Percentiles rank a stretch among this genome's conserved stretches.
Evolutionary conservation across 2,329 filamentous ascomycete genomes (phyloP).

Genomic region (Coniochaeta hoffmannii): DNA sequence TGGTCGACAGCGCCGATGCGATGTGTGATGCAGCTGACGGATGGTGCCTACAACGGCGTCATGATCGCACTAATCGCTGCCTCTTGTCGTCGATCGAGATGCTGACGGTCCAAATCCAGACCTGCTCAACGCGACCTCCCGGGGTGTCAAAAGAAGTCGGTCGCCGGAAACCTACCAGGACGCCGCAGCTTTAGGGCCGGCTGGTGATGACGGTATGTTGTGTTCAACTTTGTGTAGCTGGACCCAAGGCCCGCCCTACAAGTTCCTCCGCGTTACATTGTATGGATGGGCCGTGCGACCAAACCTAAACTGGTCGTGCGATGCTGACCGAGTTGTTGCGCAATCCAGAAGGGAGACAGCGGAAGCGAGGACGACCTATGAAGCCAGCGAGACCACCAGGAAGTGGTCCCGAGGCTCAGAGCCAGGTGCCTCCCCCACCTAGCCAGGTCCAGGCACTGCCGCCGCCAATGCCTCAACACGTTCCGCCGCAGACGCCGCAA

Average conservation of each 20-base stretch:
- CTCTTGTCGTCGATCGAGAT: conserved; percentile 9
- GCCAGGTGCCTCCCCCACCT: conserved; percentile 39
- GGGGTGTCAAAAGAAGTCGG: conserved; percentile 72
- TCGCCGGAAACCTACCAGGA: conserved; percentile 63
- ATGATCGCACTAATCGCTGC: background rate
- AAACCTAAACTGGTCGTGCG: conserved; percentile 14
- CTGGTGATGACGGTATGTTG: conserved; percentile 69
- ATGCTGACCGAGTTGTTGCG: conserved; percentile 22
- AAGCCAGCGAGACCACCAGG: conserved; percentile 45
- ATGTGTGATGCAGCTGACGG: background rate
- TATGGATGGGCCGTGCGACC: conserved; percentile 23
- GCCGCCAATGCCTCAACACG: conserved; percentile 21
- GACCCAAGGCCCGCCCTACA: conserved; percentile 20
- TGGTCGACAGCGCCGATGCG: background rate
- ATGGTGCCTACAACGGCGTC: background rate
- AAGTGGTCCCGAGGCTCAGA: conserved; percentile 49
- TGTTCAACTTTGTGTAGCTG: conserved; percentile 28
- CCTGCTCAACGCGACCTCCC: conserved; percentile 45
- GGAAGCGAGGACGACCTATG: conserved; percentile 56
- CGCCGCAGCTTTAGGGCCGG: conserved; percentile 41
- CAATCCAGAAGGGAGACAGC: conserved; percentile 35
- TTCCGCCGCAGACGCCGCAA: conserved; percentile 37
- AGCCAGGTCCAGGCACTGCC: conserved; percentile 26
- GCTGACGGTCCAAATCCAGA: conserved; percentile 29
- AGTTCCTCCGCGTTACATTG: conserved; percentile 21